Percentiles rank a stretch among this genome's conserved stretches.
Conservation (phyloP, 1,284 basidiomycete species). For the Pisolithus thermaeus region DNA sequence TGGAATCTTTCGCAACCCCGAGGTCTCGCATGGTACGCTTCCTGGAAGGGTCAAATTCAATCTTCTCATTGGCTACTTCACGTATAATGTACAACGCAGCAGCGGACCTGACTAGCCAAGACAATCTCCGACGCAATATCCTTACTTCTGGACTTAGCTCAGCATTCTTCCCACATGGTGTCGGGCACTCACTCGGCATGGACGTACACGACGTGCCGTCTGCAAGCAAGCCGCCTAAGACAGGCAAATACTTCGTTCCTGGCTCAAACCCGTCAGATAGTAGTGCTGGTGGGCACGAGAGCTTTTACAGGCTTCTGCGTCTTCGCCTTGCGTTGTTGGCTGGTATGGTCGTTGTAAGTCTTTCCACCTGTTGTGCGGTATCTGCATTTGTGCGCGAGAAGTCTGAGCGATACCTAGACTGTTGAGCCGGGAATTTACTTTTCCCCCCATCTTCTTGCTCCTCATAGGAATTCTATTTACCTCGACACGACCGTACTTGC, state of each 20-base stretch:
- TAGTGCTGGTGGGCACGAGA: conserved; percentile 31
- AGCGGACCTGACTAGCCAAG: conserved; percentile 8
- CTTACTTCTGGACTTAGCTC: conserved; percentile 69
- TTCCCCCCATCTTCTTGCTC: conserved; percentile 68
- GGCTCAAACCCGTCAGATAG: conserved; percentile 1
- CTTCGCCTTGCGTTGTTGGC: conserved; percentile 64
- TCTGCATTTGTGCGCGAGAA: not conserved
- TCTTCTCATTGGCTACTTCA: not conserved
- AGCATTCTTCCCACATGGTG: conserved; percentile 89
- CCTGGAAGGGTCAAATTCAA: not conserved
- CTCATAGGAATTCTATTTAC: conserved; percentile 61
- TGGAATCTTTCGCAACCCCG: conserved; percentile 72
- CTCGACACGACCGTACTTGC: conserved; percentile 70
- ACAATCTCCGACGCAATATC: conserved; percentile 35
- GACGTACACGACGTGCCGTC: conserved; percentile 85
- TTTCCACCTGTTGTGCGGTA: not conserved
- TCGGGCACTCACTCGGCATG: conserved; percentile 84
- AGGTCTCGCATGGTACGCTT: conserved; percentile 11
- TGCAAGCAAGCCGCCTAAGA: conserved; percentile 59
- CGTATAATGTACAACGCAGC: not conserved
- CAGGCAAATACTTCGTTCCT: conserved; percentile 31
- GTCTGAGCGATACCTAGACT: conserved; percentile 39
- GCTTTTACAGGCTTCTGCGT: conserved; percentile 74
- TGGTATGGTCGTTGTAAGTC: conserved; percentile 79
- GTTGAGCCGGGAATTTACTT: conserved; percentile 91